Evolutionary conservation across 805 yeast species (phyloP), one percentile per base, ranked within the genome.

Genomic region (Zygosaccharomyces pseudorouxii): DNA sequence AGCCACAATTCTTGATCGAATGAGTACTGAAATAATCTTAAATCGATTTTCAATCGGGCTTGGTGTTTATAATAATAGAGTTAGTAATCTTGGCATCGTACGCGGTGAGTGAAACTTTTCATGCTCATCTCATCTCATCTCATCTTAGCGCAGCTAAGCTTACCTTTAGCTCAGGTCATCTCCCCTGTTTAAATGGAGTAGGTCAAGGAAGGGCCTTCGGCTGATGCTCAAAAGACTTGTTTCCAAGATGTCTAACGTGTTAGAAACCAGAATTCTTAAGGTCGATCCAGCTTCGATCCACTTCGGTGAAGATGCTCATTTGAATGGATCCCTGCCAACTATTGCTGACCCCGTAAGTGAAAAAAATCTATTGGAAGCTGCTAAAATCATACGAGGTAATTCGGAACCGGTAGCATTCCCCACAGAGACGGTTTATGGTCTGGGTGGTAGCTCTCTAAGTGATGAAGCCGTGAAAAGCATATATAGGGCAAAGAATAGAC

Each of bases 361-460:
- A 49, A 48, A 57, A 9, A 78, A 78, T 50, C 67, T 89, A 1
- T 45, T 65, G 9, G 67, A 67, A 16, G 97, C 97, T 5, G 82
- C 89, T 0, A 57, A 69, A 2, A 67, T 81, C 4, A 65, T 89
- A 4, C 64, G 70, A 14, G 65, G 67, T 2, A 70, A 83, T 0
- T 63, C 75, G 33, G 71, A 80, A 23, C 89, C 84, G 0, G 89
- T 93, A 11, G 98, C 92, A 0, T 90, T 93, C 59, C 99, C 99
- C 1, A 88, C 99, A 0, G 99, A 93, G 63, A 93, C 99, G 0
- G 99, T 93, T 0, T 93, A 93, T 65, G 99, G 99, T 0, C 74
- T 93, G 0, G 99, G 96, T 0, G 99, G 93, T 0, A 84, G 90
- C 3, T 86, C 95, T 0, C 70, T 87, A 43, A 75, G 73, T 46